Evolutionary conservation across 345 rosid species (phyloP).

Genomic region (Populus alba): DNA sequence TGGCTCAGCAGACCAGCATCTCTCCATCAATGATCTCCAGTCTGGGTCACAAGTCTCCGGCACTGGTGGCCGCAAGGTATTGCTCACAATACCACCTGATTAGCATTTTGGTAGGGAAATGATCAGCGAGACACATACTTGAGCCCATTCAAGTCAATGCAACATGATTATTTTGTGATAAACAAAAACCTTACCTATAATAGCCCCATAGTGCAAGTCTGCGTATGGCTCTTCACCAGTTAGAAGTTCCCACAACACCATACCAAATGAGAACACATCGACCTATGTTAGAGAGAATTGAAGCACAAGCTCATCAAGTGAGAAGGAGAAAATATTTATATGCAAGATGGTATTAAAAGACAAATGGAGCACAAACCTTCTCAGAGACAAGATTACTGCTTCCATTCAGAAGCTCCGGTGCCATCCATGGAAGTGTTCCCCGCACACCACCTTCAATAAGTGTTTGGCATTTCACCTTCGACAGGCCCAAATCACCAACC

Average conservation of each 20-base stretch:
- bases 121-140: neutral
- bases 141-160: neutral
- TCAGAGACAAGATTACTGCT: slow-evolving; percentile 64
- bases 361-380: slow-evolving; percentile 33
- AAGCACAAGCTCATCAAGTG: neutral
- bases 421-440: slow-evolving; percentile 77
- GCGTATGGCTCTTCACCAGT: slow-evolving; percentile 73
- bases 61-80: slow-evolving; percentile 57
- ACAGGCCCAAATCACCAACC: slow-evolving; percentile 68
- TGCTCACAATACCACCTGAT: slow-evolving; percentile 69
- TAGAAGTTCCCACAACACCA: slow-evolving; percentile 67
- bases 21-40: slow-evolving; percentile 70
- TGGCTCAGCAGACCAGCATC: slow-evolving; percentile 73
- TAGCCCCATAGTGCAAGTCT: slow-evolving; percentile 68
- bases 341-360: neutral
- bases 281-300: slow-evolving; percentile 32
- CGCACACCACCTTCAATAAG: slow-evolving; percentile 66
- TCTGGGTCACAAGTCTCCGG: slow-evolving; percentile 55
- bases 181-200: slow-evolving; percentile 40
- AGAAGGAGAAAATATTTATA: neutral
- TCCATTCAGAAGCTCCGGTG: slow-evolving; percentile 63
- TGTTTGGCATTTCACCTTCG: slow-evolving; percentile 63
- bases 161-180: neutral
- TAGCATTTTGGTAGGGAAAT: neutral
- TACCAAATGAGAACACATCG: slow-evolving; percentile 68